phyloP scores from a whole-genome alignment of 495 filamentous ascomycete genomes.

The Evernia prunastri region DNA sequence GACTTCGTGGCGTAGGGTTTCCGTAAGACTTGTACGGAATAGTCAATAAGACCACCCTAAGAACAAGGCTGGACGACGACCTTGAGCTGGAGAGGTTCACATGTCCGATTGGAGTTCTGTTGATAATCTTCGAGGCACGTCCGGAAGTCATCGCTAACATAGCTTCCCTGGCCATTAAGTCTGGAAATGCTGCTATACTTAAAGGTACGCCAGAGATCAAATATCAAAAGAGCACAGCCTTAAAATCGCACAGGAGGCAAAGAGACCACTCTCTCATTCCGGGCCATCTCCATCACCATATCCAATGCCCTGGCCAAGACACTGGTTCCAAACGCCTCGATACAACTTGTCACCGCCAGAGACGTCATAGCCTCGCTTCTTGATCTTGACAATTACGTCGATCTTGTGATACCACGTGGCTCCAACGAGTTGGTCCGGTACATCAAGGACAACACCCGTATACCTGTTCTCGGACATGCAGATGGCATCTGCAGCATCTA shows the following conservation, averaged over 20 bases:
- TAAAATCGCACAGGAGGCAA: slow-evolving; percentile 64
- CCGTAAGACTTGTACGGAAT: slow-evolving; percentile 22
- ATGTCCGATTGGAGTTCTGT: slow-evolving; percentile 89
- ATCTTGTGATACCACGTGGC: slow-evolving; percentile 90
- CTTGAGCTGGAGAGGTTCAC: slow-evolving; percentile 78
- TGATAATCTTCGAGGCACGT: slow-evolving; percentile 97
- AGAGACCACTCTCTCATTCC: slow-evolving; percentile 88
- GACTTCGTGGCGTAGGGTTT: slow-evolving; percentile 6
- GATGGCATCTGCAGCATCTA: slow-evolving; percentile 92
- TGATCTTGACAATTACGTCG: slow-evolving; percentile 75
- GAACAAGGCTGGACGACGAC: slow-evolving; percentile 82
- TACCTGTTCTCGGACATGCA: slow-evolving; percentile 93
- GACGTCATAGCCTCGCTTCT: slow-evolving; percentile 83
- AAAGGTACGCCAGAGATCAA: slow-evolving; percentile 52
- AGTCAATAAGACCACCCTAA: slow-evolving; percentile 82
- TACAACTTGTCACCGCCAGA: slow-evolving; percentile 88
- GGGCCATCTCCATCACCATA: slow-evolving; percentile 80
- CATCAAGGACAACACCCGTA: slow-evolving; percentile 84
- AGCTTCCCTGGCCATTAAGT: slow-evolving; percentile 92
- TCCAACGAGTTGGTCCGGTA: slow-evolving; percentile 88
- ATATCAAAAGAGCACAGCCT: fast-evolving
- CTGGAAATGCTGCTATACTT: slow-evolving; percentile 92
- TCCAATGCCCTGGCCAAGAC: slow-evolving; percentile 69
- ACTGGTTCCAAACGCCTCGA: slow-evolving; percentile 73
- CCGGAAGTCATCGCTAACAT: slow-evolving; percentile 99